phyloP scores from a whole-genome alignment of 192 early-diverging fungal genomes.

The Coemansia sp. region DNA sequence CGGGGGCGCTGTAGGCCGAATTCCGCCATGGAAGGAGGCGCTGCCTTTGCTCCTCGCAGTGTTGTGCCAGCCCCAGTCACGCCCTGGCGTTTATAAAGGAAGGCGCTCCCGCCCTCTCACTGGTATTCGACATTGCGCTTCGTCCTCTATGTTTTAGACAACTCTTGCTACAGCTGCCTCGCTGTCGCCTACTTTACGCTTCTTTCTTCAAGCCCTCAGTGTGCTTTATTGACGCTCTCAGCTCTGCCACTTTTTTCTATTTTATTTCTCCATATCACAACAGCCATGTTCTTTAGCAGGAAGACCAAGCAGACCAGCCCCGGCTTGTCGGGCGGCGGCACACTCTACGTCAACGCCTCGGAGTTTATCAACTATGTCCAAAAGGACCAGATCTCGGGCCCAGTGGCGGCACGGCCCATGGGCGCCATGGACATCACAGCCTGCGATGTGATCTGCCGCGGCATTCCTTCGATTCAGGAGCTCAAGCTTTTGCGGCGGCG shows the following conservation, averaged over 20 bases:
- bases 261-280: neutral
- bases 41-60: neutral
- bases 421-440: constrained; percentile 50
- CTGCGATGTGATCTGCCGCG: constrained; percentile 53
- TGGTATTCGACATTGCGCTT: neutral
- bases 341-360: constrained; percentile 43
- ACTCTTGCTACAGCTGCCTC: neutral
- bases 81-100: neutral
- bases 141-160: neutral
- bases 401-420: constrained; percentile 46
- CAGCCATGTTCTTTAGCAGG: constrained; percentile 40
- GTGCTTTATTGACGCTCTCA: neutral
- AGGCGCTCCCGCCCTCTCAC: neutral
- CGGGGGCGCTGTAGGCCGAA: neutral
- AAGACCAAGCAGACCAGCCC: constrained; percentile 21
- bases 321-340: constrained; percentile 8
- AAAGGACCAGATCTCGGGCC: constrained; percentile 52
- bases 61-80: neutral
- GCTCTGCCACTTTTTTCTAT: neutral
- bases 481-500: constrained; percentile 41
- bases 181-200: neutral
- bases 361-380: constrained; percentile 50
- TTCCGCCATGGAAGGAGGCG: neutral
- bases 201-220: neutral
- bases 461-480: constrained; percentile 35